These are phyloP conservation scores for Ramaria rubella DNA, from an alignment of 768 basidiomycete species.

Conservation along the genomic window DNA sequence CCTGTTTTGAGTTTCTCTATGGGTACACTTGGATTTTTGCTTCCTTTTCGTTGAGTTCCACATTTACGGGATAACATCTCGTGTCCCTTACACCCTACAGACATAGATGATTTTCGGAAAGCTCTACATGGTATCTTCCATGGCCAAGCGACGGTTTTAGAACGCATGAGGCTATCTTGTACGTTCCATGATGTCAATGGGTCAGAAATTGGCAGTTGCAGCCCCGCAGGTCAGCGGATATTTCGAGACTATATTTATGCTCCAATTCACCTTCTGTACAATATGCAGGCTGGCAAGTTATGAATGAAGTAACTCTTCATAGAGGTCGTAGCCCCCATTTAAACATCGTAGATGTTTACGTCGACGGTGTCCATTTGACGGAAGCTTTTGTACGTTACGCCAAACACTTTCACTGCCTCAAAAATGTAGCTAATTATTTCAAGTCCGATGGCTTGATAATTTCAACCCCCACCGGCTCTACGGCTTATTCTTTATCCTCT, in stretches of 20 bases:
- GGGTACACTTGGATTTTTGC: constrained; percentile 89
- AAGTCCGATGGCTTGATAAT: constrained; percentile 93
- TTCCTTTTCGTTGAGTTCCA: constrained; percentile 73
- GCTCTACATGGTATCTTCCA: constrained; percentile 74
- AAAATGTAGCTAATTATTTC: not conserved
- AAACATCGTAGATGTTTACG: constrained; percentile 89
- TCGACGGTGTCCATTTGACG: constrained; percentile 91
- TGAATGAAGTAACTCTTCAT: constrained; percentile 94
- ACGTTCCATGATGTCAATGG: constrained; percentile 61
- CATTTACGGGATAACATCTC: not conserved
- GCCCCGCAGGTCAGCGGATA: not conserved
- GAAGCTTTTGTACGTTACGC: constrained; percentile 76
- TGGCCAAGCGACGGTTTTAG: constrained; percentile 74
- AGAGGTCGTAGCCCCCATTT: constrained; percentile 87
- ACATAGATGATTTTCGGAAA: constrained; percentile 80
- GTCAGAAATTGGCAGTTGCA: constrained; percentile 37
- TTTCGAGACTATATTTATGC: not conserved
- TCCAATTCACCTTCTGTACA: not conserved
- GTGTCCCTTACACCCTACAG: constrained; percentile 31
- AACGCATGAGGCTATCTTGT: constrained; percentile 87
- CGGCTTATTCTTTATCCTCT: constrained; percentile 91
- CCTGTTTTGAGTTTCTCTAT: constrained; percentile 88
- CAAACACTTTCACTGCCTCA: not conserved
- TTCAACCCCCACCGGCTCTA: constrained; percentile 94
- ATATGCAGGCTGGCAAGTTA: constrained; percentile 82